Percentiles rank a stretch among this genome's conserved stretches.
Evolutionary conservation across 345 rosid species (phyloP).

Genomic region (Xanthoceras sorbifolium): DNA sequence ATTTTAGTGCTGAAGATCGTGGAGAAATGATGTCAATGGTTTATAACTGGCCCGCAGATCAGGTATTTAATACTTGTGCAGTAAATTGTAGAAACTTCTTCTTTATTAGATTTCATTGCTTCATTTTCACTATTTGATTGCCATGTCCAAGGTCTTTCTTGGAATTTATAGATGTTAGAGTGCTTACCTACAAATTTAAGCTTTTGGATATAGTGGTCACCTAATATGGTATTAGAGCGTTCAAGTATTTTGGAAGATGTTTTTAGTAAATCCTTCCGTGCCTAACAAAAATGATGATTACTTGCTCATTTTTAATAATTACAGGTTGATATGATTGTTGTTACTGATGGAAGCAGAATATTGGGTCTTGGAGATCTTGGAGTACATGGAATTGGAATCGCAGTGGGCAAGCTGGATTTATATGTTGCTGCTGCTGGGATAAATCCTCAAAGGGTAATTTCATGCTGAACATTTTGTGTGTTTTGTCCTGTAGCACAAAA

Average conservation of each 20-base stretch:
- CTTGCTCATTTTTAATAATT: neutral
- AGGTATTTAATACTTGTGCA: slow-evolving; percentile 48
- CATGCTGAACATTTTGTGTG: neutral
- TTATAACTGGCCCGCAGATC: slow-evolving; percentile 98
- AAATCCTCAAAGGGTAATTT: slow-evolving; percentile 91
- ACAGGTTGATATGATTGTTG: slow-evolving; percentile 99
- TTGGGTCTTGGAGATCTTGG: slow-evolving; percentile 99
- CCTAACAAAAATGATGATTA: neutral
- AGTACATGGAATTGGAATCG: slow-evolving; percentile 95
- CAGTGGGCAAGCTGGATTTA: slow-evolving; percentile 92
- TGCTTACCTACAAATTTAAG: neutral
- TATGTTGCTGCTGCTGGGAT: slow-evolving; percentile 99
- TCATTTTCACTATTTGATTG: slow-evolving; percentile 10
- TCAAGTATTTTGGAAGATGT: neutral
- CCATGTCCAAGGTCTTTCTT: neutral
- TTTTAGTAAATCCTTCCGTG: neutral
- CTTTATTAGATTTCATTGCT: slow-evolving; percentile 13
- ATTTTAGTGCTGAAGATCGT: slow-evolving; percentile 87
- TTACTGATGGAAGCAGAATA: slow-evolving; percentile 98
- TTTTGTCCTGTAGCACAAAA: neutral
- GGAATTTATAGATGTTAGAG: neutral
- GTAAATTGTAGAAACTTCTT: slow-evolving; percentile 15
- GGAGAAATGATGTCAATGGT: slow-evolving; percentile 99
- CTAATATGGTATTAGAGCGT: neutral
- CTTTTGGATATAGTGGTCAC: neutral